These are phyloP conservation scores for Hanseniaspora pseudoguilliermondii DNA, from an alignment of 805 yeast genomes.

Conservation along the genomic window DNA sequence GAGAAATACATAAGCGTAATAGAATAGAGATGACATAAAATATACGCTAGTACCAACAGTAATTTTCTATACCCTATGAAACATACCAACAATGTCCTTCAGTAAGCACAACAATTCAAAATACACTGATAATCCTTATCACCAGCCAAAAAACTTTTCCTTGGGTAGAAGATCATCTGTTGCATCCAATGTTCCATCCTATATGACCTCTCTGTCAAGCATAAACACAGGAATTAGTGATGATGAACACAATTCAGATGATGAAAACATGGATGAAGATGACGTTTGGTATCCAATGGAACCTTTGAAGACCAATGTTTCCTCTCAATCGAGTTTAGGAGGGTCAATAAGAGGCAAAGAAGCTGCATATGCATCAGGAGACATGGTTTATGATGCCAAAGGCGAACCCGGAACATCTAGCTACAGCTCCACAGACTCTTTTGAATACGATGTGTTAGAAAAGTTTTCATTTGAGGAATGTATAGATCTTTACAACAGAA, in stretches of 20 bases:
- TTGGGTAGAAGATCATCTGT: slow-evolving; percentile 3
- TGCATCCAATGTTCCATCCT: background rate
- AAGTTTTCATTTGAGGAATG: slow-evolving; percentile 9
- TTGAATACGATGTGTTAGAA: slow-evolving; percentile 5
- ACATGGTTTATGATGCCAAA: background rate
- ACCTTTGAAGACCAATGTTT: slow-evolving; percentile 1
- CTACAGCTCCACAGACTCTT: background rate
- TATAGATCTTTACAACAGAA: slow-evolving; percentile 10
- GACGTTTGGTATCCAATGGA: slow-evolving; percentile 6
- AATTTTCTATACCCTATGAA: background rate
- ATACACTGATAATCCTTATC: slow-evolving; percentile 9
- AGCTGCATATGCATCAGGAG: background rate
- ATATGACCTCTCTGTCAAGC: background rate
- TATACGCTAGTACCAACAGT: background rate
- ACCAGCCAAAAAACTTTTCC: background rate
- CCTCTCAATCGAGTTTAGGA: background rate
- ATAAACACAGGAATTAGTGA: background rate
- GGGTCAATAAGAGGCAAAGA: slow-evolving; percentile 12
- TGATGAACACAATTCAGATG: slow-evolving; percentile 15
- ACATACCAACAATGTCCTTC: background rate
- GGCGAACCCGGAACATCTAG: background rate
- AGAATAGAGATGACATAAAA: background rate
- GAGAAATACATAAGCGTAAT: no score
- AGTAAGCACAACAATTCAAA: background rate
- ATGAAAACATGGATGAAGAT: background rate